Percentiles rank a stretch among this genome's conserved stretches.
These are phyloP conservation scores for Rhizopogon roseolus DNA, from an alignment of 768 basidiomycete species.

Conservation along the genomic window DNA sequence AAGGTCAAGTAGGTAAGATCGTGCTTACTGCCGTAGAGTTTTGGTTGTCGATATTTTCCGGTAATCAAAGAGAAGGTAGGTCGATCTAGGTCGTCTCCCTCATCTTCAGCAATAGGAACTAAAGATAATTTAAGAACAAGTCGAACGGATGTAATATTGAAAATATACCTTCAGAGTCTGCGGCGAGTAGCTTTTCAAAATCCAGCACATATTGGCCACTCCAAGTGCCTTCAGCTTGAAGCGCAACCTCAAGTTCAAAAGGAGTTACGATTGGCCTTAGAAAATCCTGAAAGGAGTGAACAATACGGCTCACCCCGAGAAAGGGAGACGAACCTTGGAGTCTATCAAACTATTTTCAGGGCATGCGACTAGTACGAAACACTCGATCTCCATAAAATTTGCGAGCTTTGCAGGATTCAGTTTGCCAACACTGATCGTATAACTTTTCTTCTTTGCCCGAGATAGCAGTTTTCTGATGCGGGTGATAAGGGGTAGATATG, in stretches of 20 bases:
- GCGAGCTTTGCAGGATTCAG: constrained; percentile 92
- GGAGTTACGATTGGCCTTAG: constrained; percentile 90
- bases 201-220: constrained; percentile 77
- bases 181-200: constrained; percentile 55
- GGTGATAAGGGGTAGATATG: constrained; percentile 80
- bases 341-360: constrained; percentile 86
- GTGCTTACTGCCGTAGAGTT: constrained; percentile 49
- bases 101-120: constrained; percentile 10
- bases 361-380: constrained; percentile 93
- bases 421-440: constrained; percentile 94
- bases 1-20: not conserved
- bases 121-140: not conserved
- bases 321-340: constrained; percentile 43
- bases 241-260: constrained; percentile 80
- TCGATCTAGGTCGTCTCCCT: constrained; percentile 45
- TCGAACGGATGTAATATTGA: not conserved
- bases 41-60: constrained; percentile 79
- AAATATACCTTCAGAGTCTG: constrained; percentile 15
- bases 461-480: constrained; percentile 71
- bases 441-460: constrained; percentile 77
- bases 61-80: constrained; percentile 85
- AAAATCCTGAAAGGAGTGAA: constrained; percentile 60
- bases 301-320: not conserved
- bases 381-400: constrained; percentile 95
- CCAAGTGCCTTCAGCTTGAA: constrained; percentile 68